phyloP scores from a whole-genome alignment of 768 basidiomycete genomes.

The Naganishia vaughanmartiniae region DNA sequence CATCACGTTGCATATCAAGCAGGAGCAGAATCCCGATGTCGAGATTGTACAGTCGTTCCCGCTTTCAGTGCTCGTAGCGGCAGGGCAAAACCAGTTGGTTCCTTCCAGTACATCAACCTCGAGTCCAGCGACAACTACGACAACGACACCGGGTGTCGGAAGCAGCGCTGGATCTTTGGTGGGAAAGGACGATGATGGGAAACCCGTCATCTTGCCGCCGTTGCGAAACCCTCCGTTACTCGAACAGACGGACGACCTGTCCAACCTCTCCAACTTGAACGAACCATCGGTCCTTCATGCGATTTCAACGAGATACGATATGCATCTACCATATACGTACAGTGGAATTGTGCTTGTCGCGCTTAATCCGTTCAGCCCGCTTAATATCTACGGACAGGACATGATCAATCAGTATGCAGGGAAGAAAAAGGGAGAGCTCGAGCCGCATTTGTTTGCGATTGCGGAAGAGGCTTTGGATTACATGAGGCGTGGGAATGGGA shows the following conservation, averaged over 20 bases:
- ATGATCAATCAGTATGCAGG: slow-evolving; percentile 97
- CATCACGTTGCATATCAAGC: slow-evolving; percentile 22
- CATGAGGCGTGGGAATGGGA: slow-evolving; percentile 66
- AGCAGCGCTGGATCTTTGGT: slow-evolving; percentile 4
- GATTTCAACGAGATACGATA: slow-evolving; percentile 91
- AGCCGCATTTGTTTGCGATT: slow-evolving; percentile 97
- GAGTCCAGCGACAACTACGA: not conserved
- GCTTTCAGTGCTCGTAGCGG: slow-evolving; percentile 24
- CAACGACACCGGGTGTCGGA: not conserved
- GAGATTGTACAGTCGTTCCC: slow-evolving; percentile 29
- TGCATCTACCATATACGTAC: slow-evolving; percentile 98
- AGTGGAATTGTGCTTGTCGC: slow-evolving; percentile 92
- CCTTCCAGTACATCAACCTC: slow-evolving; percentile 3
- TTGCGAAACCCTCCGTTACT: slow-evolving; percentile 92
- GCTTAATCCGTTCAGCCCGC: slow-evolving; percentile 96
- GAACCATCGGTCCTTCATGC: slow-evolving; percentile 97
- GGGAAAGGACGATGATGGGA: slow-evolving; percentile 61
- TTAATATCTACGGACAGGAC: slow-evolving; percentile 93
- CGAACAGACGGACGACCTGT: slow-evolving; percentile 96
- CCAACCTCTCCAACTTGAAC: slow-evolving; percentile 94
- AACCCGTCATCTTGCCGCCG: slow-evolving; percentile 75
- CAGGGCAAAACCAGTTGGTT: slow-evolving; percentile 22
- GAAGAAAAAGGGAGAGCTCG: slow-evolving; percentile 84
- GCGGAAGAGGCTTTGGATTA: slow-evolving; percentile 98
- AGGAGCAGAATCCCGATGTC: slow-evolving; percentile 16